Base-by-base conservation (phyloP, 2,329 filamentous ascomycete species). In the Grosmannia penicillata region DNA sequence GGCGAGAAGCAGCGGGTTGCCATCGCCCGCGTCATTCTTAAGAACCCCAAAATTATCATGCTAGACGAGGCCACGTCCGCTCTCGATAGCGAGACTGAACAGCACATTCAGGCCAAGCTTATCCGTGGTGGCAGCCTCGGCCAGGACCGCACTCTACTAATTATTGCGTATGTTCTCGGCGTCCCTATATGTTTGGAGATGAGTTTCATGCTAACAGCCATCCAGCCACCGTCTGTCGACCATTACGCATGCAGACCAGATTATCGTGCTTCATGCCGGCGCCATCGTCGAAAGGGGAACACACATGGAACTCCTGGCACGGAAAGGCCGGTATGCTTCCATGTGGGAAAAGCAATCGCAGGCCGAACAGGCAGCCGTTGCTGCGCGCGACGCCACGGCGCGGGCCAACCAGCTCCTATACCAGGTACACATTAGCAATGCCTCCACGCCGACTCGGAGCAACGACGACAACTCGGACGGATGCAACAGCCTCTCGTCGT, bases 291-390 rank as follows among this genome's bases (percentile, higher is more conserved):
- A 50, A 30, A 41, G 33, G 17, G 48, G 48, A 14, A 50, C 47
- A 4, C 46, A 94, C 52, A 70, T 80, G 14, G 76, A 89, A 48
- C 67, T 94, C 4, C 63, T 93, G 6, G 66, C 66, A 3, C 62
- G 71, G 34, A 75, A 74, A 23, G 84, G 83, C 11, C 75, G 77
- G 43, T 94, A 94, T 52, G 72, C 75, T 10, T 78, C 77, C 43
- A 87, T 94, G 75, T 94, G 86, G 86, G 75, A 78, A 45, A 89
- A 87, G 58, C 86, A 94, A 56, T 86, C 82, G 45, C 72, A 79
- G 43, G 82, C 82, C 2, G 80, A 87, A 53, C 70, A 70, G 46
- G 82, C 80, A 6, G 73, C 72, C 4, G 68, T 72, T 40, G 68
- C 76, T 51, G 75, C 73, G 25, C 58, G 60, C 24, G 53, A 57